These are phyloP conservation scores for Mucor sp. DNA, from an alignment of 371 early-diverging fungal genomes.

Conservation along the genomic window DNA sequence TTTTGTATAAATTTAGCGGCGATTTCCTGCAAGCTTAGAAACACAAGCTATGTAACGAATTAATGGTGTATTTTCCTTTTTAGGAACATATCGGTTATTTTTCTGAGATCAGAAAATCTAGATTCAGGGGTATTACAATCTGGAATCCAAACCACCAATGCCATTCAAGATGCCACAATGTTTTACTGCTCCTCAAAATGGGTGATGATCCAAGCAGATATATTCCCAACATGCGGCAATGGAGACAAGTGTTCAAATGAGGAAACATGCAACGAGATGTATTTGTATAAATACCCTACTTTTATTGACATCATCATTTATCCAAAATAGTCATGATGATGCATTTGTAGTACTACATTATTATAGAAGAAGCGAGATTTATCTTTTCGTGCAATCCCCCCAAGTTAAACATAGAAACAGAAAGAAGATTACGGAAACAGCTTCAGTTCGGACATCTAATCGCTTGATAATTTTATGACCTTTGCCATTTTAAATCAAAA, in stretches of 20 bases:
- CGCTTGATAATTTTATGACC: background rate
- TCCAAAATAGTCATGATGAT: constrained; percentile 3
- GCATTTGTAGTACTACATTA: background rate
- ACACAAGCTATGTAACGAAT: background rate
- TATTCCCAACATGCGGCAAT: background rate
- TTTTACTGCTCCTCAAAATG: background rate
- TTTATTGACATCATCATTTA: constrained; percentile 1
- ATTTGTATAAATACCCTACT: background rate
- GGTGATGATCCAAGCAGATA: background rate
- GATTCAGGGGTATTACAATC: background rate
- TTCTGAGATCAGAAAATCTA: background rate
- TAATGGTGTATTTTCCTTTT: background rate
- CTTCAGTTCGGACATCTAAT: background rate
- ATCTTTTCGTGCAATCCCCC: background rate
- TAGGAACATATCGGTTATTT: background rate
- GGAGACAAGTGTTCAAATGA: background rate
- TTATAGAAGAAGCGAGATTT: background rate
- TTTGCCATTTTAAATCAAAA: constrained; percentile 5
- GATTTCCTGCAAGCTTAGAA: background rate
- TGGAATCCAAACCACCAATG: background rate
- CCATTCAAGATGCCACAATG: background rate
- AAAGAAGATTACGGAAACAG: background rate
- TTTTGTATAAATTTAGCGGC: background rate
- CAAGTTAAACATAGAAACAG: background rate
- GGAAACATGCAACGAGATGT: background rate